A percentile compares a stretch with the other conserved stretches of the same genome.
Evolutionary conservation across 129 eudicot species (phyloP).

Genomic region (Tanacetum coccineum): DNA sequence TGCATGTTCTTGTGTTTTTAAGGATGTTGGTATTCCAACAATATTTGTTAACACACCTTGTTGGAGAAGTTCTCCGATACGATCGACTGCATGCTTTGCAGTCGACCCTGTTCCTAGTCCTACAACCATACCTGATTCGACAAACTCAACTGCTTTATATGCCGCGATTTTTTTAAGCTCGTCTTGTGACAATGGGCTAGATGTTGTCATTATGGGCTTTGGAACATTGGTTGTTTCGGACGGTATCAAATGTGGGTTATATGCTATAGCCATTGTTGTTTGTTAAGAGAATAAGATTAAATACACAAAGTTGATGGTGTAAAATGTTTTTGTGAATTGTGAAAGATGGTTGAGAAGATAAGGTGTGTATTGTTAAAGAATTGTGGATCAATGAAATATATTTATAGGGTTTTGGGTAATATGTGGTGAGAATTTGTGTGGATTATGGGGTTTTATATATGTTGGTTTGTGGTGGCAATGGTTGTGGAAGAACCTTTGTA

Average conservation of each 20-base stretch:
- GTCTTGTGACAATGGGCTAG: slow-evolving; percentile 48
- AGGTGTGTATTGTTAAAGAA: slow-evolving; percentile 11
- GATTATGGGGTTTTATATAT: no score
- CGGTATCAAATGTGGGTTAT: slow-evolving; percentile 17
- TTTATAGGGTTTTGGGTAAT: slow-evolving; percentile 11
- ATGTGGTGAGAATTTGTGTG: slow-evolving; percentile 10
- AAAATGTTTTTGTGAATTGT: neutral
- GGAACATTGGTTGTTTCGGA: slow-evolving; percentile 13
- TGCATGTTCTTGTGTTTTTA: slow-evolving; percentile 67
- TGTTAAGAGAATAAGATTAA: neutral
- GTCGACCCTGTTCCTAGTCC: slow-evolving; percentile 94
- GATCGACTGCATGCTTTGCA: slow-evolving; percentile 74
- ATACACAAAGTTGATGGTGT: no score
- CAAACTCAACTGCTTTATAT: slow-evolving; percentile 76
- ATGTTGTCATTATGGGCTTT: slow-evolving; percentile 29
- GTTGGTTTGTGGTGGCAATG: no score
- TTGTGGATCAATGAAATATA: slow-evolving; percentile 12
- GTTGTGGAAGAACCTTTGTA: no score
- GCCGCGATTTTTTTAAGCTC: slow-evolving; percentile 83
- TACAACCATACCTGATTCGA: slow-evolving; percentile 83
- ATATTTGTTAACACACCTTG: slow-evolving; percentile 57
- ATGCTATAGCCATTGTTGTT: slow-evolving; percentile 25
- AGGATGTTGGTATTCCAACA: slow-evolving; percentile 81
- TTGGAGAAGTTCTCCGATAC: slow-evolving; percentile 57
- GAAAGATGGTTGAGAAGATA: slow-evolving; percentile 8